Percentiles rank a stretch among this genome's conserved stretches.
Evolutionary conservation across 2,329 filamentous ascomycete genomes (phyloP).

Genomic region (Paecilomyces fulvus): DNA sequence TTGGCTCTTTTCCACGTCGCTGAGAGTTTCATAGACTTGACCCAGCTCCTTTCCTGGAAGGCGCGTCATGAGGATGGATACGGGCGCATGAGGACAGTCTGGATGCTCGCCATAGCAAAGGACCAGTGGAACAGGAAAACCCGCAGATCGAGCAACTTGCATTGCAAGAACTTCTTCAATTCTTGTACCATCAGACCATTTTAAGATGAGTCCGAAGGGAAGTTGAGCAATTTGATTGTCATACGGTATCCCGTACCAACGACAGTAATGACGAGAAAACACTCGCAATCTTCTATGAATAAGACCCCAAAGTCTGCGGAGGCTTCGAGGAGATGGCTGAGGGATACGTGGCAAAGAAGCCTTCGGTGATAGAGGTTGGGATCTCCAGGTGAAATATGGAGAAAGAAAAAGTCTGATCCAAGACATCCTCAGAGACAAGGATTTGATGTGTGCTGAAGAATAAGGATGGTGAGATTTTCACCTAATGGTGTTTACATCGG

Average conservation of each 20-base stretch:
- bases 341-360: no score
- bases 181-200: conserved; percentile 29
- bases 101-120: conserved; percentile 27
- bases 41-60: conserved; percentile 26
- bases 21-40: conserved; percentile 21
- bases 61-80: conserved; percentile 33
- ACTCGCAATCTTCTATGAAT: conserved; percentile 17
- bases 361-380: no score
- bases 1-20: conserved; percentile 15
- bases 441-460: no score
- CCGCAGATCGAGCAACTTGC: conserved; percentile 20
- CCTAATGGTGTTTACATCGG: no score
- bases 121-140: conserved; percentile 24
- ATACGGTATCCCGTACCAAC: conserved; percentile 18
- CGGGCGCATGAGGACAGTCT: conserved; percentile 18
- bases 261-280: conserved; percentile 24
- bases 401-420: no score
- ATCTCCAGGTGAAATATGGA: no score
- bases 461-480: no score
- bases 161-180: conserved; percentile 28
- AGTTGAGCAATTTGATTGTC: conserved; percentile 26
- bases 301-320: conserved; percentile 20
- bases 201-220: conserved; percentile 30
- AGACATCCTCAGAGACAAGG: no score
- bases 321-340: no score